Percentiles rank a stretch among this genome's conserved stretches.
Evolutionary conservation across 202 grass and related monocot species (phyloP).

Genomic region (Schoenoplectus triqueter): DNA sequence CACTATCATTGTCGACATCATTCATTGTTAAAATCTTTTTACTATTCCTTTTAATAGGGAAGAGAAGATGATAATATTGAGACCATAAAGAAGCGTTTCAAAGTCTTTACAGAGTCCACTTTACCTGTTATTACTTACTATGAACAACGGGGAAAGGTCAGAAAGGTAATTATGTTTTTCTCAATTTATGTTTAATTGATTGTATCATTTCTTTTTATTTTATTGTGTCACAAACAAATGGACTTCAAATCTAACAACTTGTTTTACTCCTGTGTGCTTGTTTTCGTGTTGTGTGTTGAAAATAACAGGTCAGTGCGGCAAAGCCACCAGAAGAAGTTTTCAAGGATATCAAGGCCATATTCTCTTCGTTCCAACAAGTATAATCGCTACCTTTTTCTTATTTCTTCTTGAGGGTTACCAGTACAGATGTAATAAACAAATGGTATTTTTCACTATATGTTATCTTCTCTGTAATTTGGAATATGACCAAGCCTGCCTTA

Average conservation of each 20-base stretch:
- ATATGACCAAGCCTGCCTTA: background rate
- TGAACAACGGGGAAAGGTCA: slow-evolving; percentile 60
- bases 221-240: background rate
- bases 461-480: background rate
- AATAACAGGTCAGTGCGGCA: slow-evolving; percentile 62
- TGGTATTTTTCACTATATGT: background rate
- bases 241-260: background rate
- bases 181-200: background rate
- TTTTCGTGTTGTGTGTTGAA: background rate
- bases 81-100: slow-evolving; percentile 63
- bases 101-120: slow-evolving; percentile 71
- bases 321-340: slow-evolving; percentile 64
- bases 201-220: background rate
- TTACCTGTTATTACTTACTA: slow-evolving; percentile 75
- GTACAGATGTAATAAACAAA: slow-evolving; percentile 12
- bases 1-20: background rate
- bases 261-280: background rate
- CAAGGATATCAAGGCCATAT: slow-evolving; percentile 69
- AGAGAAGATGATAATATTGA: slow-evolving; percentile 94
- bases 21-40: slow-evolving; percentile 8
- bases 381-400: slow-evolving; percentile 17
- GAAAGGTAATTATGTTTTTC: slow-evolving; percentile 55
- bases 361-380: slow-evolving; percentile 52
- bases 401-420: slow-evolving; percentile 27
- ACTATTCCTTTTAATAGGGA: slow-evolving; percentile 46